These are phyloP conservation scores for Sclerotinia nivalis DNA, from an alignment of 2,329 filamentous ascomycete genomes.

Conservation along the genomic window DNA sequence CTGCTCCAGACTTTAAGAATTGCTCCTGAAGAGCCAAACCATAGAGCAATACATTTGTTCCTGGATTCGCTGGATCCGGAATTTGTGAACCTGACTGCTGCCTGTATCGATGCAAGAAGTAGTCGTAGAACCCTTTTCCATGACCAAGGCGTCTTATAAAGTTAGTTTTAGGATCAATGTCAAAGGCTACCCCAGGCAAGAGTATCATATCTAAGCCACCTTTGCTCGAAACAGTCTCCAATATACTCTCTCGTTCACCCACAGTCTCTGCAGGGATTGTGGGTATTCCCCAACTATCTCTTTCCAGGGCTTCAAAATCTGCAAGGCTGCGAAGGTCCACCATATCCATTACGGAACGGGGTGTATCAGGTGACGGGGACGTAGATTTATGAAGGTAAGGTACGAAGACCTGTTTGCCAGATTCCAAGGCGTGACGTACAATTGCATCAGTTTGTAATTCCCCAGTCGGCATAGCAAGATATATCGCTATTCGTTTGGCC, in stretches of 20 bases:
- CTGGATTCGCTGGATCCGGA: constrained; percentile 51
- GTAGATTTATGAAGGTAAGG: constrained; percentile 76
- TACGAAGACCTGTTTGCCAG: constrained; percentile 85
- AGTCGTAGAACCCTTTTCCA: constrained; percentile 96
- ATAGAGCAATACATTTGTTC: constrained; percentile 61
- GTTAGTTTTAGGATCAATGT: constrained; percentile 54
- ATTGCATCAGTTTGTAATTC: constrained; percentile 85
- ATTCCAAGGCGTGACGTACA: constrained; percentile 73
- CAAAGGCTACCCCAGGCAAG: constrained; percentile 92
- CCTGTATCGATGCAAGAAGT: constrained; percentile 76
- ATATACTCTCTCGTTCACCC: constrained; percentile 66
- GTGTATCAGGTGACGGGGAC: constrained; percentile 40
- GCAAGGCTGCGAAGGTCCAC: constrained; percentile 69
- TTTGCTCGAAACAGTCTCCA: constrained; percentile 56
- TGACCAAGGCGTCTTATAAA: constrained; percentile 79
- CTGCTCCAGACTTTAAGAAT: constrained; percentile 60
- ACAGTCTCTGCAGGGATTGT: constrained; percentile 70
- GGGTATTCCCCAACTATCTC: constrained; percentile 94
- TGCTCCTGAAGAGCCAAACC: constrained; percentile 87
- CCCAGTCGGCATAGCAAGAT: constrained; percentile 86
- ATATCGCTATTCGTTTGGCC: constrained; percentile 78
- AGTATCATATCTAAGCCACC: constrained; percentile 78
- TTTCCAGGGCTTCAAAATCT: constrained; percentile 75
- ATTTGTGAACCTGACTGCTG: constrained; percentile 41
- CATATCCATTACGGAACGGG: constrained; percentile 91